Base-by-base conservation (phyloP, 23 red algal species). In the Gracilaria gracilis region DNA sequence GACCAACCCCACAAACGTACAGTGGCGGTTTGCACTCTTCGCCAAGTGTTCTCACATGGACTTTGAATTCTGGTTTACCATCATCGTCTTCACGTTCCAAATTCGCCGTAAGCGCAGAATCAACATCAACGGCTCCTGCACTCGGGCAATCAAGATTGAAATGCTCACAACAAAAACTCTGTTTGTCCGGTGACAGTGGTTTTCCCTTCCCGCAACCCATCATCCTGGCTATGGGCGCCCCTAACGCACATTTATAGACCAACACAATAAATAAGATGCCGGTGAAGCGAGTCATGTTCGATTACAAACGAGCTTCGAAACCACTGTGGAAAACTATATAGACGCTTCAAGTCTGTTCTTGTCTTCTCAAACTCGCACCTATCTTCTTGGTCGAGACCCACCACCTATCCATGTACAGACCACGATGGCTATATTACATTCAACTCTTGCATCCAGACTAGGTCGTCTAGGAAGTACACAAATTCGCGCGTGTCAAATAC, bases 61-160 rank as follows among this genome's bases (percentile, higher is more conserved):
- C 79, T 42, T 77, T 77, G 46, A 77, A 31, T 27, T 77, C 46
- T 69, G 32, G 3, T 3, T 49, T 20, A 28, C 6, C 72, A n/a
- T 9, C 23, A 25, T 77, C 31, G 35, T 7, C 20, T 1, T 29
- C 67, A 17, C 3, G 8, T 37, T 44, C 35, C 20, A 40, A 2
- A 44, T 15, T 40, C 0, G 50, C 6, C 25, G 23, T 42, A 50
- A 50, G 23, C 23, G 39, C 23, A 31, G 72, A 77, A 77, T 77
- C 72, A 50, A 16, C 72, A 5, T 48, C 20, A 25, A 77, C 72
- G 1, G 72, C 72, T 37, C 24, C 20, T 0, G 24, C 23, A 17
- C 27, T 9, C 38, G 87, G 55, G 42, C 87, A 90, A 40, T 90
- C 59, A n/a, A 90, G 87, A 36, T 90, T 90, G 72, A 90, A 90